Conservation (phyloP, 345 rosid genomes). For the Erysimum cheiranthoides region DNA sequence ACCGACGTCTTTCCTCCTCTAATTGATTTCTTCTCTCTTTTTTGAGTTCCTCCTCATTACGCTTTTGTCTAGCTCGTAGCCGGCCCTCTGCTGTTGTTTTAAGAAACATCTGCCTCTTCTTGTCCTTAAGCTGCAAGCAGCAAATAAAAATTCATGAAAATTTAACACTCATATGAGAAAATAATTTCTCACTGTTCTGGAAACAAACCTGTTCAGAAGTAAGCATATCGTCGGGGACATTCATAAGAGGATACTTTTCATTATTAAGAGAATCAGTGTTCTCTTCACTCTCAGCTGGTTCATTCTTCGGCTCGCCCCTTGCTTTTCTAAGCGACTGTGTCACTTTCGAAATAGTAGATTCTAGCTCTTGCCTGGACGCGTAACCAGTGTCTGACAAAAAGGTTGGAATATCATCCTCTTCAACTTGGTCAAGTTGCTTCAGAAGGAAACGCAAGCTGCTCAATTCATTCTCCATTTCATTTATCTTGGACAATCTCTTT, state of each 20-base stretch:
- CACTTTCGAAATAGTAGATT: conserved; percentile 62
- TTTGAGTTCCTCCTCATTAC: conserved; percentile 77
- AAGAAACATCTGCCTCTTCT: conserved; percentile 80
- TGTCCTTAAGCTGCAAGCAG: conserved; percentile 78
- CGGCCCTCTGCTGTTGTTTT: conserved; percentile 89
- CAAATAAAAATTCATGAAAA: conserved; percentile 11
- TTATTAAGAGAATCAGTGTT: conserved; percentile 57
- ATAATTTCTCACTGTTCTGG: conserved; percentile 2
- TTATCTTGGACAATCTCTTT: conserved; percentile 82
- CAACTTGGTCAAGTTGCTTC: conserved; percentile 81
- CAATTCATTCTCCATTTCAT: conserved; percentile 81
- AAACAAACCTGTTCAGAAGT: conserved; percentile 78
- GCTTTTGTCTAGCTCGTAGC: conserved; percentile 90
- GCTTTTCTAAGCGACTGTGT: conserved; percentile 78
- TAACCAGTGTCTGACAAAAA: conserved; percentile 86
- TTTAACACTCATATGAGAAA: conserved; percentile 2
- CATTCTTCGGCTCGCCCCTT: conserved; percentile 81
- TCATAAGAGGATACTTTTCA: conserved; percentile 79
- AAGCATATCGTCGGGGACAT: conserved; percentile 76
- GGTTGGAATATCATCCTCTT: conserved; percentile 61
- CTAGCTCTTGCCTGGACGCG: conserved; percentile 83
- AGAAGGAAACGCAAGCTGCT: conserved; percentile 82
- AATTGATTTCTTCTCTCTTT: conserved; percentile 76
- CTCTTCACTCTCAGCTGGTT: conserved; percentile 77
- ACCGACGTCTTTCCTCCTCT: conserved; percentile 91